Evolutionary conservation across 2,329 filamentous ascomycete genomes (phyloP).

Genomic region (Fusarium sp.): DNA sequence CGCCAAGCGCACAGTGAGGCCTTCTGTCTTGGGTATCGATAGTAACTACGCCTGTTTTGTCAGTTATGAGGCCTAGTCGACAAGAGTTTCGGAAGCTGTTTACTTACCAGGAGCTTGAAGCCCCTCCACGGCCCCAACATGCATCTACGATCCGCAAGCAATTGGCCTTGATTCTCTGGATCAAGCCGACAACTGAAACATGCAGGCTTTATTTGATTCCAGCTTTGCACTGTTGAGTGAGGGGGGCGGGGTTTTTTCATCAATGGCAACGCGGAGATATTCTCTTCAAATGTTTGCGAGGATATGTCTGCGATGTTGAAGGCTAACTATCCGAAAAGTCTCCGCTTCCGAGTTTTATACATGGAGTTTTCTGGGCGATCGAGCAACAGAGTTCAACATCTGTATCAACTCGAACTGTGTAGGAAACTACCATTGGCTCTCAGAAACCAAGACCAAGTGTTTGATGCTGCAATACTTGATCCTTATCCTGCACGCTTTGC

Average conservation of each 20-base stretch:
- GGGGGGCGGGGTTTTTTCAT: conserved; percentile 26
- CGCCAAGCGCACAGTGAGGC: conserved; percentile 31
- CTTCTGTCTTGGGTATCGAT: conserved; percentile 38
- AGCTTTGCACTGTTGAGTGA: neutral
- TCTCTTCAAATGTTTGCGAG: conserved; percentile 31
- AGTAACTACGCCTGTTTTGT: conserved; percentile 46
- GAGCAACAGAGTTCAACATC: neutral
- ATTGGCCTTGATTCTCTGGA: neutral
- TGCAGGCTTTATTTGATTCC: neutral
- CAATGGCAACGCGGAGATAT: conserved; percentile 27
- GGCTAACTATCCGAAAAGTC: conserved; percentile 49
- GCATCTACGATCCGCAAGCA: neutral
- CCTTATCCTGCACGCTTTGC: conserved; percentile 17
- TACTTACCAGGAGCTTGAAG: neutral
- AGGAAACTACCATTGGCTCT: conserved; percentile 12
- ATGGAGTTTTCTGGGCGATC: neutral
- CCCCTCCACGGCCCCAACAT: neutral
- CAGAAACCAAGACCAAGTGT: conserved; percentile 4
- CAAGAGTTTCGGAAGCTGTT: neutral
- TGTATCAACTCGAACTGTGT: conserved; percentile 6
- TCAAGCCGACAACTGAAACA: neutral
- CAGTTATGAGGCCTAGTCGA: conserved; percentile 8
- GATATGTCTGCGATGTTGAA: conserved; percentile 19
- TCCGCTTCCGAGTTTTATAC: conserved; percentile 43
- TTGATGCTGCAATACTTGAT: conserved; percentile 18